Evolutionary conservation across 805 yeast species (phyloP).

Genomic region (Diddensiella transvaalensis): DNA sequence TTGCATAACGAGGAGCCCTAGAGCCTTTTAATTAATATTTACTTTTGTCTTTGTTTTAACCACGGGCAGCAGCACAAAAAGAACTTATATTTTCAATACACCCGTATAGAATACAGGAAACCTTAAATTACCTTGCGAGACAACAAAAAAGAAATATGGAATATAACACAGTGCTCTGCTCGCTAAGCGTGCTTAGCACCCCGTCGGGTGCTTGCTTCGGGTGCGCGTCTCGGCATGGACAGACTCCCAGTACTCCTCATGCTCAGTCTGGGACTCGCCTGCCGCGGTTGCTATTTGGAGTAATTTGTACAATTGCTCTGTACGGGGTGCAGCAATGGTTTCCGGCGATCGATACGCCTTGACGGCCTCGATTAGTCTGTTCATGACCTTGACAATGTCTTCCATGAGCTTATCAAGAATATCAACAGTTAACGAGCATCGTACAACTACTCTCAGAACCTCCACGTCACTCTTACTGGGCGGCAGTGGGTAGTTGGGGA

Average conservation of each 20-base stretch:
- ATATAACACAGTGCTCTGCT: too few relatives aligned
- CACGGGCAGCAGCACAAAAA: too few relatives aligned
- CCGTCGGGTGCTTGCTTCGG: slow-evolving; percentile 7
- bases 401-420: slow-evolving; percentile 61
- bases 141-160: too few relatives aligned
- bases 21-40: too few relatives aligned
- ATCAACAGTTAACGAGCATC: slow-evolving; percentile 61
- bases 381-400: slow-evolving; percentile 52
- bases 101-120: too few relatives aligned
- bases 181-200: too few relatives aligned
- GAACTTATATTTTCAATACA: too few relatives aligned
- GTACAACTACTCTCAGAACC: slow-evolving; percentile 79
- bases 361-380: slow-evolving; percentile 49
- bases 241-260: slow-evolving; percentile 27
- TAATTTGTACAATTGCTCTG: slow-evolving; percentile 19
- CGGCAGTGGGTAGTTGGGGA: slow-evolving; percentile 87
- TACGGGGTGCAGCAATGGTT: slow-evolving; percentile 5
- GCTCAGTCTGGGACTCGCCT: slow-evolving; percentile 28
- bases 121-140: too few relatives aligned
- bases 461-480: slow-evolving; percentile 53
- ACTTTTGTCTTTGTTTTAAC: too few relatives aligned
- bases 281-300: slow-evolving; percentile 23
- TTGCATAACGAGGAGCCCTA: too few relatives aligned
- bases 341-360: slow-evolving; percentile 25
- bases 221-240: slow-evolving; percentile 11